Conservation (phyloP, 2,329 filamentous ascomycete species). For the Colletotrichum acutatum region DNA sequence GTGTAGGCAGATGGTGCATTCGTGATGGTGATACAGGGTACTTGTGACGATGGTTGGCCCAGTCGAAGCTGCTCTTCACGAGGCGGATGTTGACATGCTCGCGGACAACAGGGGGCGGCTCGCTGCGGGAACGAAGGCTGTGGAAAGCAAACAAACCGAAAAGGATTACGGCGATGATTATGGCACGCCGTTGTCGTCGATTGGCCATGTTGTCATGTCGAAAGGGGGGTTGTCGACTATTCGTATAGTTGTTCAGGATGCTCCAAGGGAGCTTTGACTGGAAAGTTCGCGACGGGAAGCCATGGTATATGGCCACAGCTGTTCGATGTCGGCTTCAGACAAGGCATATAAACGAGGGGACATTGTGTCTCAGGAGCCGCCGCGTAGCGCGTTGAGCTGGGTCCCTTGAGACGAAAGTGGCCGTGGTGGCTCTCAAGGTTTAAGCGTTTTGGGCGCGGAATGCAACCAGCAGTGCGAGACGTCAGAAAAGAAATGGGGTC, state of each 20-base stretch:
- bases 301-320: neutral
- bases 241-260: neutral
- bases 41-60: slow-evolving; percentile 27
- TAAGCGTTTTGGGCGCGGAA: neutral
- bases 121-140: neutral
- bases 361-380: slow-evolving; percentile 22
- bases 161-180: slow-evolving; percentile 27
- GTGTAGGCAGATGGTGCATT: slow-evolving; percentile 28
- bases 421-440: neutral
- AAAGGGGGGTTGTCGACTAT: neutral
- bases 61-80: slow-evolving; percentile 34
- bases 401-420: neutral
- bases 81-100: slow-evolving; percentile 18
- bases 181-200: slow-evolving; percentile 32
- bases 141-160: slow-evolving; percentile 22
- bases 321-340: neutral
- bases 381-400: slow-evolving; percentile 7
- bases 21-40: slow-evolving; percentile 23
- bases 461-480: neutral
- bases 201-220: slow-evolving; percentile 34
- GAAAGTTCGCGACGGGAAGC: neutral
- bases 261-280: neutral
- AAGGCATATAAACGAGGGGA: neutral
- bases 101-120: neutral
- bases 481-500: neutral